Evolutionary conservation across 225 moss, liverwort and hornwort species (phyloP), one percentile per base, ranked within the genome.

Genomic region (Lunularia cruciata): DNA sequence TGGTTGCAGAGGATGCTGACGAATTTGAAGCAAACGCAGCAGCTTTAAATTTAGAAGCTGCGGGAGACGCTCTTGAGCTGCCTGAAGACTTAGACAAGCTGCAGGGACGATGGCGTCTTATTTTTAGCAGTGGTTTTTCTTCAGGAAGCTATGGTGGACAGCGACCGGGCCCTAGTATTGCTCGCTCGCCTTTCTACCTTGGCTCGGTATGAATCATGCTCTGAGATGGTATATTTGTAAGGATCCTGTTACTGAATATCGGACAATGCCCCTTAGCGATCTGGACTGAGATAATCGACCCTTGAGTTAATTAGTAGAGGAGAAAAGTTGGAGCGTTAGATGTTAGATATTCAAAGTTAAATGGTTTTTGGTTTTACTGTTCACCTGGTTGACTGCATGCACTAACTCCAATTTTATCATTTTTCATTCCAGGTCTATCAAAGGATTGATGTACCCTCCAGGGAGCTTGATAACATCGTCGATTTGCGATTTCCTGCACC

Each of bases 51-150:
- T 52, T 98, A 71, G 96, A 98, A 85, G 75, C 70, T 19, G 86
- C 77, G 45, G 87, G 85, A 38, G 81, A 78, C 37, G 16, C 71
- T 3, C 42, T 89, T 15, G 65, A 81, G 82, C 63, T 98, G 19
- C 84, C 93, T 5, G 65, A 80, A 47, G 89, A 88, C 70, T 79
- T 93, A 20, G 86, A 84, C 72, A 52, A 81, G 69, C 65, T 98
- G 23, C 90, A 93, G 77, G 96, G 96, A 9, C 73, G 83, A 79
- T 98, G 96, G 96, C 90, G 96, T 16, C 83, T 98, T 36, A 78
- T 93, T 60, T 98, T 87, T 59, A 76, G 81, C 35, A 98, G 96
- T 80, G 96, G 90, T 2, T 98, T 98, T 70, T 76, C 75, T 15
- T 85, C 87, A 3, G 93, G 93, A 36, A 93, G 96, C 70, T 81